Percentiles rank a stretch among this genome's conserved stretches.
Evolutionary conservation across 2,329 filamentous ascomycete species (phyloP).

Genomic region (Rugonectria rugulosa): DNA sequence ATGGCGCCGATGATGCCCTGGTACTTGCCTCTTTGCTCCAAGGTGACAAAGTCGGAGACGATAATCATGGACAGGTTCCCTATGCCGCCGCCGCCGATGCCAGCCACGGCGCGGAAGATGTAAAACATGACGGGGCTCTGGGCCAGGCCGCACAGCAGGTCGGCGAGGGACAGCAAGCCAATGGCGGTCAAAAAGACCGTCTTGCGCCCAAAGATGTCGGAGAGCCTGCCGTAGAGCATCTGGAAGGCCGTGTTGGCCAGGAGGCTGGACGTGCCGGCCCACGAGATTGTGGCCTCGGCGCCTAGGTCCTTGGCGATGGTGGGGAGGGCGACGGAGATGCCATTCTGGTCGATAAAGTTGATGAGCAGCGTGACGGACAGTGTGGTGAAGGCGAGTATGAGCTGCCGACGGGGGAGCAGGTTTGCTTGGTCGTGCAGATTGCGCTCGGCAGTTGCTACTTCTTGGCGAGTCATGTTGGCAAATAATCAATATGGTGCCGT

Average conservation of each 20-base stretch:
- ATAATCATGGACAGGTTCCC: constrained; percentile 68
- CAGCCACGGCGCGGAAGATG: constrained; percentile 65
- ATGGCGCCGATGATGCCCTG: constrained; percentile 52
- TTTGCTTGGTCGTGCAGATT: constrained; percentile 64
- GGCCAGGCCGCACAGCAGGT: constrained; percentile 66
- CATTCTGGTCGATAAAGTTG: constrained; percentile 65
- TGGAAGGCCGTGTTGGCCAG: constrained; percentile 69
- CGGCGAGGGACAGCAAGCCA: constrained; percentile 60
- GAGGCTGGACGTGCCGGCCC: constrained; percentile 61
- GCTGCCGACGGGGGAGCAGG: constrained; percentile 58
- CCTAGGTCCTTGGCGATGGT: constrained; percentile 58
- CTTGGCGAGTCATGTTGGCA: constrained; percentile 7
- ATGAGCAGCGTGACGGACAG: constrained; percentile 62
- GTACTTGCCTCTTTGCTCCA: constrained; percentile 66
- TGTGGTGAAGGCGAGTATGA: constrained; percentile 59
- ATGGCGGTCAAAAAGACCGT: constrained; percentile 62
- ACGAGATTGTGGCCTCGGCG: constrained; percentile 59
- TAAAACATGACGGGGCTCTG: constrained; percentile 65
- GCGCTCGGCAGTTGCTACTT: constrained; percentile 46
- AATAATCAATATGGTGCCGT: not conserved
- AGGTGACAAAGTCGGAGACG: constrained; percentile 65
- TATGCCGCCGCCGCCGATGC: constrained; percentile 69
- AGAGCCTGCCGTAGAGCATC: constrained; percentile 68
- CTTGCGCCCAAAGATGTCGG: constrained; percentile 69
- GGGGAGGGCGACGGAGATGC: constrained; percentile 59